Evolutionary conservation across 805 yeast genomes (phyloP).

Genomic region (Candida nanaspora): DNA sequence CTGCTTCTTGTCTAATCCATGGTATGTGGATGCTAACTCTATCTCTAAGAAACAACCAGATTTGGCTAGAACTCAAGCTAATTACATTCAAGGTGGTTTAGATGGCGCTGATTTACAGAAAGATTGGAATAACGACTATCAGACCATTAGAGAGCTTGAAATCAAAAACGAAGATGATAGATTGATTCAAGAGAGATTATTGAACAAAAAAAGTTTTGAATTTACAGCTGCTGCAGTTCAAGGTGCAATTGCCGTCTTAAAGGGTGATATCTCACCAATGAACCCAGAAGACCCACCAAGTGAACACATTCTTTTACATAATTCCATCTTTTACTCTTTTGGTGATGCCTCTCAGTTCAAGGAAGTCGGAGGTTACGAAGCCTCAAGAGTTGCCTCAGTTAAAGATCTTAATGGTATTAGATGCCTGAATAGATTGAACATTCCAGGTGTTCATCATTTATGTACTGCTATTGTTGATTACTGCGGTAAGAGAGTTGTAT

Average conservation of each 20-base stretch:
- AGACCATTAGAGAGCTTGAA: slow-evolving; percentile 70
- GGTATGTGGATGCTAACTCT: slow-evolving; percentile 46
- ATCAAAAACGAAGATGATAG: slow-evolving; percentile 53
- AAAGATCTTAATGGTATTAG: slow-evolving; percentile 75
- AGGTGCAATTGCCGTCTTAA: slow-evolving; percentile 71
- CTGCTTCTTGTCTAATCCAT: slow-evolving; percentile 60
- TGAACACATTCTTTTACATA: slow-evolving; percentile 63
- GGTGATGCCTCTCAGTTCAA: slow-evolving; percentile 64
- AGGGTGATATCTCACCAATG: slow-evolving; percentile 69
- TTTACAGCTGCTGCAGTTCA: slow-evolving; percentile 69
- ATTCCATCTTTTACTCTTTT: slow-evolving; percentile 81
- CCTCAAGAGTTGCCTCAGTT: slow-evolving; percentile 71
- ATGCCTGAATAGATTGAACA: slow-evolving; percentile 58
- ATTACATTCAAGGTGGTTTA: slow-evolving; percentile 43
- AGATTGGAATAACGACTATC: slow-evolving; percentile 92
- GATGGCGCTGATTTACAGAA: slow-evolving; percentile 52
- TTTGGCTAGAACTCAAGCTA: slow-evolving; percentile 51
- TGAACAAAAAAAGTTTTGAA: slow-evolving; percentile 65
- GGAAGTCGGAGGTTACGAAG: slow-evolving; percentile 71
- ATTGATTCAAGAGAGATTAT: slow-evolving; percentile 65
- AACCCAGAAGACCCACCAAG: slow-evolving; percentile 66
- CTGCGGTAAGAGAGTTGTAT: slow-evolving; percentile 79
- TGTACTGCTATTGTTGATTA: slow-evolving; percentile 85
- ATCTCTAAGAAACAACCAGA: slow-evolving; percentile 36
- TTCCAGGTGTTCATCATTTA: slow-evolving; percentile 58